Conservation (phyloP, 345 rosid species). For the Eucalyptus guilfoylei region DNA sequence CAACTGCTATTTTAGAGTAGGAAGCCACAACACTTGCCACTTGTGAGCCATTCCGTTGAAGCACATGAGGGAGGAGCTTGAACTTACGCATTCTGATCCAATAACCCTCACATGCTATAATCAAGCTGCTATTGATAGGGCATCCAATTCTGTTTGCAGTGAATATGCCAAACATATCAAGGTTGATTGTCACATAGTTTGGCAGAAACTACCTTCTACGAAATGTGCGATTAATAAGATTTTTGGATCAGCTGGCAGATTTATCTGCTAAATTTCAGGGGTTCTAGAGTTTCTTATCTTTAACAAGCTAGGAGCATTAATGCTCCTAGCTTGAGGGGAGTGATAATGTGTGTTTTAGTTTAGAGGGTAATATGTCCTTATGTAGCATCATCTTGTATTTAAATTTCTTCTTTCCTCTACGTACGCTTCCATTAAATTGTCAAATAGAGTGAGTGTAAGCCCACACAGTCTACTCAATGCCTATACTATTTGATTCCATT, state of each 20-base stretch:
- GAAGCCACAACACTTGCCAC: not conserved
- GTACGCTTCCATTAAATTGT: not conserved
- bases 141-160: not conserved
- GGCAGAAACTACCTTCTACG: not conserved
- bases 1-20: not conserved
- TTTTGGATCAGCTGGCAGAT: not conserved
- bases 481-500: not conserved
- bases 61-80: not conserved
- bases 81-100: not conserved
- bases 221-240: not conserved
- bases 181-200: not conserved
- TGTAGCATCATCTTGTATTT: not conserved
- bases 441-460: not conserved
- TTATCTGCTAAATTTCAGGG: not conserved
- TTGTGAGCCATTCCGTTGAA: not conserved
- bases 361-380: not conserved
- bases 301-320: not conserved
- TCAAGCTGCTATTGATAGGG: not conserved
- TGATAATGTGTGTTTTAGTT: not conserved
- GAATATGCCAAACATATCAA: not conserved
- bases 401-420: not conserved
- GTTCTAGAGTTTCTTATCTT: not conserved
- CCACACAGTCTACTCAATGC: not conserved
- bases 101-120: not conserved
- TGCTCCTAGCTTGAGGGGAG: not conserved